Base-by-base conservation (phyloP, 495 filamentous ascomycete species). In the Neurospora sp. region DNA sequence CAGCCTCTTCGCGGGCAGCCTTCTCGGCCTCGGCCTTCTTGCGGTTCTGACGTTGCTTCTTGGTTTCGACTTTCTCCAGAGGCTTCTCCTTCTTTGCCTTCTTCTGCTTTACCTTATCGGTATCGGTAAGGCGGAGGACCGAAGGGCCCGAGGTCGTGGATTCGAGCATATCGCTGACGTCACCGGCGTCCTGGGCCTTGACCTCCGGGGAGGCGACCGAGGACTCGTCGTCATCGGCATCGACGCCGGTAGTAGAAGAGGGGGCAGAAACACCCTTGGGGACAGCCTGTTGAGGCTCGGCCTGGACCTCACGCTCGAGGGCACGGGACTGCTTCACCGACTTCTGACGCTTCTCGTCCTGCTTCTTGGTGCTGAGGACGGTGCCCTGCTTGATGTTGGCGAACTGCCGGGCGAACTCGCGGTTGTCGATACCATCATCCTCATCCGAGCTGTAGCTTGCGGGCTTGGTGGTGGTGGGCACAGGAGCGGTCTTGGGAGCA, bases 31-130 rank as follows among this genome's bases (percentile, higher is more conserved):
- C 93, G 69, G 87, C 89, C 87, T 95, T 97, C 80, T 89, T 86
- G 42, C 88, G 87, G 82, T 96, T 92, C 84, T 96, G 93, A 69
- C 94, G 89, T 83, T 95, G 92, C 86, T 96, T 97, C 90, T 97
- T 96, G 37, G 90, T 92, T 83, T 94, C 91, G 14, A 85, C 86
- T 70, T 82, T 81, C 72, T 89, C 85, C 20, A 81, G 75, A 68
- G 82, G 77, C 78, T 87, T 85, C 72, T 84, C 76, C 84, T 91
- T 91, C 78, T 86, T 83, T 81, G 90, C 87, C 84, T 90, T 91
- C 61, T 88, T 75, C 10, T 71, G 81, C 76, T 89, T 87, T 59
- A 83, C 83, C 61, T 87, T 85, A 75, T 91, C 88, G 40, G 87
- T 84, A 53, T 89, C 89, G 59, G 91, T 94, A 61, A 97, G 82